These are phyloP conservation scores for Lepidium sativum DNA, from an alignment of 345 rosid species.

Conservation along the genomic window DNA sequence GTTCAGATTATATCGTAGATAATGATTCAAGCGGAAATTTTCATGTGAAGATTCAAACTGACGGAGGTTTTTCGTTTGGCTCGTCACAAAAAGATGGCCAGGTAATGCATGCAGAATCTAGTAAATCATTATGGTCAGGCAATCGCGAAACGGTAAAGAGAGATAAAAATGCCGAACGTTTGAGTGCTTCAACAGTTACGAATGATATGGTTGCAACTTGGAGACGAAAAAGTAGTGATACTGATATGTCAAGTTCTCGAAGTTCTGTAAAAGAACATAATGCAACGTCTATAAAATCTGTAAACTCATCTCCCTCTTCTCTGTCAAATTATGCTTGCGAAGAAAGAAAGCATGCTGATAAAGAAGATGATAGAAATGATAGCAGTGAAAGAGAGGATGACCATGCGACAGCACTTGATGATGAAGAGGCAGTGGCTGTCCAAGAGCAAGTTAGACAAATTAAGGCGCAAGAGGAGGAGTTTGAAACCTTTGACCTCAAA, in stretches of 20 bases:
- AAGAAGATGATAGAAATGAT: conserved; percentile 51
- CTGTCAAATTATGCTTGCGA: conserved; percentile 55
- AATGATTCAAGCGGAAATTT: conserved; percentile 41
- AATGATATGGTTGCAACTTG: conserved; percentile 70
- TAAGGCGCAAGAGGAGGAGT: conserved; percentile 94
- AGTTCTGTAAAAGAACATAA: conserved; percentile 69
- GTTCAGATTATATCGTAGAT: conserved; percentile 32
- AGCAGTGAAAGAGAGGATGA: conserved; percentile 56
- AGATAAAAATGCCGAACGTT: conserved; percentile 42
- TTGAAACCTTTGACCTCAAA: conserved; percentile 94
- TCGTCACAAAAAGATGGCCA: conserved; percentile 58
- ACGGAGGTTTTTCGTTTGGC: conserved; percentile 70
- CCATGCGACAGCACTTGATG: conserved; percentile 62
- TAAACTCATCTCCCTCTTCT: conserved; percentile 58
- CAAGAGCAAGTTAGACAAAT: conserved; percentile 98
- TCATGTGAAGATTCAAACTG: conserved; percentile 43
- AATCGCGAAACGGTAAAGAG: conserved; percentile 35
- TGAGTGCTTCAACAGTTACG: conserved; percentile 47
- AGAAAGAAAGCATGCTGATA: conserved; percentile 46
- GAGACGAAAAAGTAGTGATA: conserved; percentile 76
- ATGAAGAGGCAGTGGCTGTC: conserved; percentile 92
- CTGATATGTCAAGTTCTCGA: conserved; percentile 56
- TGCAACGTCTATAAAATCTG: conserved; percentile 50
- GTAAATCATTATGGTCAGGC: conserved; percentile 63
- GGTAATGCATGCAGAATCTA: conserved; percentile 44